phyloP scores from a whole-genome alignment of 2,329 filamentous ascomycete genomes.

The Macrophomina phaseolina region DNA sequence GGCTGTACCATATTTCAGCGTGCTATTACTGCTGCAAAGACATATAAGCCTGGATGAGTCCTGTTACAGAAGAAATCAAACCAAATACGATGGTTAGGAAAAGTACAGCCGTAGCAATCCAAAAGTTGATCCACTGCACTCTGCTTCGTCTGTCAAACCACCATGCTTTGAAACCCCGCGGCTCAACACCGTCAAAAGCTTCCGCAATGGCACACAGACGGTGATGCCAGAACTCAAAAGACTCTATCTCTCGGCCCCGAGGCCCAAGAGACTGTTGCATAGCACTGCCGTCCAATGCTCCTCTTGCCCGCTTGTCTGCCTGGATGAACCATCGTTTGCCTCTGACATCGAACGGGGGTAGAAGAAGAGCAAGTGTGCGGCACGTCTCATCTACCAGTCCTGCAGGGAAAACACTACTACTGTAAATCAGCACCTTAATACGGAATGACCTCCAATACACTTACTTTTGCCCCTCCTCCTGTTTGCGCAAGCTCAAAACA shows the following conservation, averaged over 20 bases:
- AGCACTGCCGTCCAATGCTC: neutral
- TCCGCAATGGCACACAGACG: neutral
- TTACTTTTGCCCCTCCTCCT: neutral
- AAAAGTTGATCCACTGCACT: constrained; percentile 3
- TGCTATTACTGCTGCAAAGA: neutral
- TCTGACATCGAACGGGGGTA: neutral
- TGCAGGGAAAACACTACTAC: neutral
- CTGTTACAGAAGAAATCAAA: neutral
- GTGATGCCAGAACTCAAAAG: neutral
- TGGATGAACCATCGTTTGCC: neutral
- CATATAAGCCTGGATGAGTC: neutral
- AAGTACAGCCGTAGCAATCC: neutral
- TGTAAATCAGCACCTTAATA: neutral
- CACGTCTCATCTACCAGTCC: neutral
- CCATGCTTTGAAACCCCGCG: neutral
- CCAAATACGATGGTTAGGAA: neutral
- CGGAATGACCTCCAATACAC: accelerated
- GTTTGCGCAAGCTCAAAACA: neutral
- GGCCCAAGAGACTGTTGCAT: neutral
- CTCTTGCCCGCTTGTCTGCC: neutral
- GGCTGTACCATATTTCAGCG: too few species aligned
- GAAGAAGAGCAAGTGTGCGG: neutral
- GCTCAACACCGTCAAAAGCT: neutral
- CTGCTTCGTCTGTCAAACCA: constrained; percentile 4
- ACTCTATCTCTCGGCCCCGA: neutral